A percentile compares a stretch with the other conserved stretches of the same genome.
Conservation (phyloP, 176 grass and related monocot species). For the Oropetium thomaeum region DNA sequence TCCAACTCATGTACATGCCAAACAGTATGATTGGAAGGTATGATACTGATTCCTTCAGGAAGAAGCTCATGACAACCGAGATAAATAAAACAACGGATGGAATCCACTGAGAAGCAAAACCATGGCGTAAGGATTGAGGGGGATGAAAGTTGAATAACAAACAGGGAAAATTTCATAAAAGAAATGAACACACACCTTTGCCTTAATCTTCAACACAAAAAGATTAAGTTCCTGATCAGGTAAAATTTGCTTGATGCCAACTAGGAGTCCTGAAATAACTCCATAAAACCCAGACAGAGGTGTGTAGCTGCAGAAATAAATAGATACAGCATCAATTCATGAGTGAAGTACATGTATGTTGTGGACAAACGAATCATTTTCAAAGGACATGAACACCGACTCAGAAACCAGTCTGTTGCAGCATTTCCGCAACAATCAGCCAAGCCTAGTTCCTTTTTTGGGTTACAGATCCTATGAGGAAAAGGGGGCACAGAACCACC, state of each 20-base stretch:
- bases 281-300: conserved; percentile 87
- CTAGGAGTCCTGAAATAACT: conserved; percentile 77
- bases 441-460: not conserved
- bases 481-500: not conserved
- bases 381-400: not conserved
- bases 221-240: conserved; percentile 68
- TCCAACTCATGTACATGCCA: conserved; percentile 82
- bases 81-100: conserved; percentile 56
- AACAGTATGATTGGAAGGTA: conserved; percentile 69
- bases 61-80: conserved; percentile 54
- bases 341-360: not conserved
- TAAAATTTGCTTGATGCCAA: conserved; percentile 84
- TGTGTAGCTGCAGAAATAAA: conserved; percentile 54
- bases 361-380: not conserved
- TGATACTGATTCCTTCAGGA: conserved; percentile 49
- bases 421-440: not conserved
- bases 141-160: not conserved
- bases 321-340: conserved; percentile 3
- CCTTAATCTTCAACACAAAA: conserved; percentile 67
- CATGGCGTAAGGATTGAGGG: not conserved
- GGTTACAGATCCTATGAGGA: not conserved
- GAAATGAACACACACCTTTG: conserved; percentile 49
- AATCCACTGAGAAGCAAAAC: conserved; percentile 55
- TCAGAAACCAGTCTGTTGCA: conserved; percentile 13
- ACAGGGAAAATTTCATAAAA: conserved; percentile 5